Evolutionary conservation across 2,329 filamentous ascomycete species (phyloP).

Genomic region (Fusarium begoniae): DNA sequence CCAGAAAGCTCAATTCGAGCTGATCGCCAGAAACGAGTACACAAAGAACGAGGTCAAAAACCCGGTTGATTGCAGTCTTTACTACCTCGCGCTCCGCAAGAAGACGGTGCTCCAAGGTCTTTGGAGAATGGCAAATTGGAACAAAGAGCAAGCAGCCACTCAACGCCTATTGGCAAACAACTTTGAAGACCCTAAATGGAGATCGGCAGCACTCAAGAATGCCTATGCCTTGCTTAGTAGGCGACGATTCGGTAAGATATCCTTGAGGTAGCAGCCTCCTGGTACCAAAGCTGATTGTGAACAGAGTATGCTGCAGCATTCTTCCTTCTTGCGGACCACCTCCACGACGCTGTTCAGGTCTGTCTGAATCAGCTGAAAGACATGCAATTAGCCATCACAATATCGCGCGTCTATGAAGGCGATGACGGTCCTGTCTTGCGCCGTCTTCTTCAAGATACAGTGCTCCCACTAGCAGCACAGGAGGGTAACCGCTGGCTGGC

Average conservation of each 20-base stretch:
- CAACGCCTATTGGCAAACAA: slow-evolving; percentile 86
- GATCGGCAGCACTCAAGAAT: slow-evolving; percentile 90
- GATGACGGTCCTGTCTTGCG: slow-evolving; percentile 79
- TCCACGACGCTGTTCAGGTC: slow-evolving; percentile 86
- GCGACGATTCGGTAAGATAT: slow-evolving; percentile 77
- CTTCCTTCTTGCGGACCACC: slow-evolving; percentile 87
- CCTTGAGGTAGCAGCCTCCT: background rate
- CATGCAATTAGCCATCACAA: slow-evolving; percentile 86
- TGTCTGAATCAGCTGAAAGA: slow-evolving; percentile 89
- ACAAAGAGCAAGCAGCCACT: slow-evolving; percentile 84
- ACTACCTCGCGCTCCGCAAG: slow-evolving; percentile 90
- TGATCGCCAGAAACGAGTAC: slow-evolving; percentile 93
- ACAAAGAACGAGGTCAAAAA: slow-evolving; percentile 87
- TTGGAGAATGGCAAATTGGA: slow-evolving; percentile 94
- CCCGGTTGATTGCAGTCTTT: slow-evolving; percentile 89
- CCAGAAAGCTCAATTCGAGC: slow-evolving; percentile 76
- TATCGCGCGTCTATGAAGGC: slow-evolving; percentile 88
- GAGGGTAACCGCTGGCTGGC: slow-evolving; percentile 93
- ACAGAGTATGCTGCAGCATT: slow-evolving; percentile 93
- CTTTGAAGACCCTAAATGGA: slow-evolving; percentile 87
- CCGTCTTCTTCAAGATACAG: slow-evolving; percentile 79
- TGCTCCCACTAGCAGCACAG: slow-evolving; percentile 78
- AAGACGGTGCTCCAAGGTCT: slow-evolving; percentile 90
- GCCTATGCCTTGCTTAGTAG: slow-evolving; percentile 95
- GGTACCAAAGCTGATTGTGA: slow-evolving; percentile 49